These are phyloP conservation scores for Rhodomyrtus psidioides DNA, from an alignment of 441 rosid genomes.

Conservation along the genomic window DNA sequence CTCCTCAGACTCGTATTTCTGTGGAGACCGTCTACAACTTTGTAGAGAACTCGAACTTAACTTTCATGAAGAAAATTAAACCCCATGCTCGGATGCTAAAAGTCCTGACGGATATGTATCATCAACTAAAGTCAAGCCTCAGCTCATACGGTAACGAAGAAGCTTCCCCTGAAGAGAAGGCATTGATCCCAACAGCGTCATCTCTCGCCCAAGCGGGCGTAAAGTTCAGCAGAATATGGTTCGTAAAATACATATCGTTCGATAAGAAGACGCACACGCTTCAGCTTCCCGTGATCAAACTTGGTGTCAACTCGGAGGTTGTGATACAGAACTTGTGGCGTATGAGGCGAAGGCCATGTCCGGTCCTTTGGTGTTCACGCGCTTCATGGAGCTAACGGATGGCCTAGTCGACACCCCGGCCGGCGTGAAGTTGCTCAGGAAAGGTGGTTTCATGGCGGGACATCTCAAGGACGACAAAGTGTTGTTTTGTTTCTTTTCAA, in stretches of 20 bases:
- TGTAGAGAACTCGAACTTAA: no score
- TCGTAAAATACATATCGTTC: background rate
- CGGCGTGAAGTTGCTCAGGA: background rate
- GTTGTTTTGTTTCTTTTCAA: no score
- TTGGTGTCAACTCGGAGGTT: background rate
- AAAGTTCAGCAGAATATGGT: background rate
- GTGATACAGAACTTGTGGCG: background rate
- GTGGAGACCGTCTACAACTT: no score
- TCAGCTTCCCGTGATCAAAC: background rate
- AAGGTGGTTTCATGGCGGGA: background rate
- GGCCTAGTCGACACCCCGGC: background rate
- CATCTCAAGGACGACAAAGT: background rate
- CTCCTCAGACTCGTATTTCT: no score
- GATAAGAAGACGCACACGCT: no score
- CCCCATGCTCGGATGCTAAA: no score
- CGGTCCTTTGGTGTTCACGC: background rate
- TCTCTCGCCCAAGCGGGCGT: background rate
- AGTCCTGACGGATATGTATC: no score
- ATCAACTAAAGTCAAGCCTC: fast-evolving
- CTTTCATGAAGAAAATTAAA: no score
- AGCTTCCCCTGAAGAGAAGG: background rate
- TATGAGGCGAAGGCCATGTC: background rate
- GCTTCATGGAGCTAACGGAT: background rate
- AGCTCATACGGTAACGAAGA: fast-evolving
- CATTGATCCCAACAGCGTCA: background rate